Evolutionary conservation across 2,329 filamentous ascomycete species (phyloP), one percentile per base, ranked within the genome.

Genomic region (Sporothrix sp.): DNA sequence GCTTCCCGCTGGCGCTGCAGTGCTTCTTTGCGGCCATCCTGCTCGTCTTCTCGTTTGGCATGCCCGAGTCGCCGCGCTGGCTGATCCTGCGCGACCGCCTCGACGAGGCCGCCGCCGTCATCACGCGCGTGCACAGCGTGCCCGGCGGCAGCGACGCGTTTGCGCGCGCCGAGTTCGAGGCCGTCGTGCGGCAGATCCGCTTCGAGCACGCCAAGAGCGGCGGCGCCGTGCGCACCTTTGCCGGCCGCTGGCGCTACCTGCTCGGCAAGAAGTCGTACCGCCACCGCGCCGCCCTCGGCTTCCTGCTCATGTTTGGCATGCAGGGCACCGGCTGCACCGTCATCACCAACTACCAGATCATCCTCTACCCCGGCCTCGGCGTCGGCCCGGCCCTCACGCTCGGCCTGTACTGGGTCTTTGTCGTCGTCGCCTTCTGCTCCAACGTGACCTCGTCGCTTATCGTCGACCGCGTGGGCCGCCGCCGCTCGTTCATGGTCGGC

Each of bases 331-430:
- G 27, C 13, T 40, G 33, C 2, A 51, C 42, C 9, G 35, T 51
- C 13, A 45, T 44, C 23, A 45, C 44, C 18, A 44, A 45, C n/a
- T 44, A 38, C 18, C 48, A 51, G 25, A 44, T 51, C 40, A 45
- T 51, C 23, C 25, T 51, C 4, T 51, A 44, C 10, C 42, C 42
- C 1, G 47, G 47, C 3, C 37, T 49, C 2, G 81, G 81, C 23
- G 70, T 84, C 44, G 27, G 27, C 28, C 68, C 59, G 1, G 79
- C 79, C 4, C 76, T 75, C 3, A 76, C 72, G 59, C 73, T 84
- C 53, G 67, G 82, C n/a, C 80, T 79, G 0, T 84, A 80, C 0
- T 80, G 81, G 23, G 36, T 51, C n/a, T 45, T 32, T 16, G 39
- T 28, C 16, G 35, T 23, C 13, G 28, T 51, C 10, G 48, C 52